phyloP scores from a whole-genome alignment of 805 yeast species.

The Yamadazyma nakazawae region DNA sequence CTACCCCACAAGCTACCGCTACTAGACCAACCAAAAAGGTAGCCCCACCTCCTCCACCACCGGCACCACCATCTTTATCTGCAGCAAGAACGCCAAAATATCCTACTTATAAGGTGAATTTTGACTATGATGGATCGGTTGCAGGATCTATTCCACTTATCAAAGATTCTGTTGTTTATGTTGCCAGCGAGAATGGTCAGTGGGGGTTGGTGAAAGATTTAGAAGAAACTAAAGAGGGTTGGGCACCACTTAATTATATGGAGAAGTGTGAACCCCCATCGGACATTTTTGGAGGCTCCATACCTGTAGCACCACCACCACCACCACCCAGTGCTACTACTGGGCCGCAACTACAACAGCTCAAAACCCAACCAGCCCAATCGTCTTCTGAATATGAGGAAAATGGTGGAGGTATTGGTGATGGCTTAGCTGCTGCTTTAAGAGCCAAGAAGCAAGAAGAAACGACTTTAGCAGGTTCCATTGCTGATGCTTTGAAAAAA shows the following conservation, averaged over 20 bases:
- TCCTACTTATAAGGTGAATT: conserved; percentile 82
- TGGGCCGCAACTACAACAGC: conserved; percentile 15
- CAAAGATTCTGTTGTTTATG: conserved; percentile 72
- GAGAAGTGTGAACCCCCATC: conserved; percentile 54
- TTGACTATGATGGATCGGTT: conserved; percentile 86
- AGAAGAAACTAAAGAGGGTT: conserved; percentile 81
- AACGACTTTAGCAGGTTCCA: conserved; percentile 68
- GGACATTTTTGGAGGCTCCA: conserved; percentile 18
- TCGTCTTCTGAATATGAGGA: conserved; percentile 17
- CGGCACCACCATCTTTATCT: conserved; percentile 67
- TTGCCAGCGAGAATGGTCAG: conserved; percentile 74
- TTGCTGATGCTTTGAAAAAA: conserved; percentile 83
- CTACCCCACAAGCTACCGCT: conserved; percentile 4
- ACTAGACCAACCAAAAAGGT: conserved; percentile 49
- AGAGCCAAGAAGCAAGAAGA: conserved; percentile 62
- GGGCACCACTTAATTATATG: conserved; percentile 97
- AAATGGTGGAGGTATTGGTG: conserved; percentile 35
- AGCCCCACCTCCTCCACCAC: conserved; percentile 48
- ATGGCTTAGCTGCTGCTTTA: conserved; percentile 68
- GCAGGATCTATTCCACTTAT: conserved; percentile 73
- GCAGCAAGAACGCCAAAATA: conserved; percentile 52
- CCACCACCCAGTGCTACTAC: conserved; percentile 26
- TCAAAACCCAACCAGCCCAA: conserved; percentile 18
- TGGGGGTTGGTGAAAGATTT: conserved; percentile 89
- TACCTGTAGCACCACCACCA: conserved; percentile 32